These are phyloP conservation scores for Auriscalpium vulgare DNA, from an alignment of 768 basidiomycete species.

Conservation along the genomic window DNA sequence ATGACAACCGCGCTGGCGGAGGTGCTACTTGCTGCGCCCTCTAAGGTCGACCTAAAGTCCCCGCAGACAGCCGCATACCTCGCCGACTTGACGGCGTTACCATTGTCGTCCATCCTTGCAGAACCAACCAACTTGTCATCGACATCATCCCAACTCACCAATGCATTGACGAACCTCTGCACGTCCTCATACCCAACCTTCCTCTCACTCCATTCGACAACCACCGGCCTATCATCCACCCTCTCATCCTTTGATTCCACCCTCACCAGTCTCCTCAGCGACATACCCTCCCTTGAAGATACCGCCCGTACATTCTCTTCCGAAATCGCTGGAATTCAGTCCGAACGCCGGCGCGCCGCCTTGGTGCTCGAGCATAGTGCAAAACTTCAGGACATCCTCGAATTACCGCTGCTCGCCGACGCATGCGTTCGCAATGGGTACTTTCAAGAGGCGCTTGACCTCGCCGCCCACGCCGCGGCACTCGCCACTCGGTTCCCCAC, in stretches of 20 bases:
- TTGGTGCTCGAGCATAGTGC: conserved; percentile 92
- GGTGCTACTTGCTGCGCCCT: background rate
- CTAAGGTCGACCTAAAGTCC: conserved; percentile 11
- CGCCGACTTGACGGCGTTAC: conserved; percentile 51
- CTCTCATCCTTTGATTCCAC: conserved; percentile 70
- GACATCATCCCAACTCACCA: conserved; percentile 79
- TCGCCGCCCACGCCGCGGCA: conserved; percentile 60
- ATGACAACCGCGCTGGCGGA: background rate
- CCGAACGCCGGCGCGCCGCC: conserved; percentile 65
- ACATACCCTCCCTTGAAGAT: conserved; percentile 72
- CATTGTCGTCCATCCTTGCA: conserved; percentile 58
- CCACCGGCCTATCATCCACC: conserved; percentile 63
- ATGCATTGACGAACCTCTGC: conserved; percentile 83
- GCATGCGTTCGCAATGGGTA: conserved; percentile 90
- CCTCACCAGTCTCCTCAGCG: conserved; percentile 58
- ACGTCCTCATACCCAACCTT: conserved; percentile 90
- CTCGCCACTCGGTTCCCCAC: conserved; percentile 33
- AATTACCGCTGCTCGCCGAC: conserved; percentile 85
- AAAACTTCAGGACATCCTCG: conserved; percentile 85
- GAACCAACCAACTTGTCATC: conserved; percentile 75
- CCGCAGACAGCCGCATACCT: conserved; percentile 43
- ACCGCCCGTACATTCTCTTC: conserved; percentile 64
- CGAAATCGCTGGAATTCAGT: conserved; percentile 66
- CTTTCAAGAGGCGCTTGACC: conserved; percentile 85
- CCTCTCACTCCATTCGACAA: conserved; percentile 77